Evolutionary conservation across 1,139 yeast species (phyloP).

Genomic region (Yamadazyma siamensis): DNA sequence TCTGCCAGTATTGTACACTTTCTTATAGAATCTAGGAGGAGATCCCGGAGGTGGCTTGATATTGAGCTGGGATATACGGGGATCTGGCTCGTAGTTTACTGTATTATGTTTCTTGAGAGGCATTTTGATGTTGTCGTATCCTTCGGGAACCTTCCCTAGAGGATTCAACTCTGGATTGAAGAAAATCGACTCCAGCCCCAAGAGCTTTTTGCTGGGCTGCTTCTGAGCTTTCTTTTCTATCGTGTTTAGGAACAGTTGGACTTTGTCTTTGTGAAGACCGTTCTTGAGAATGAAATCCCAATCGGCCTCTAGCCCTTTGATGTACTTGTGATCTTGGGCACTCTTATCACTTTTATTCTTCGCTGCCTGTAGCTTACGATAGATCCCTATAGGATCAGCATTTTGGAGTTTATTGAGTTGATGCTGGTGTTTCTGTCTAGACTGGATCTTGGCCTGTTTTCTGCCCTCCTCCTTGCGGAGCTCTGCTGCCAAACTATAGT

Average conservation of each 20-base stretch:
- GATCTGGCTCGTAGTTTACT: slow-evolving; percentile 24
- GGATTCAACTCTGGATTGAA: slow-evolving; percentile 49
- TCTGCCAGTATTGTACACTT: slow-evolving; percentile 29
- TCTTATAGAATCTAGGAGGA: slow-evolving; percentile 40
- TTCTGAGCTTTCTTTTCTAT: slow-evolving; percentile 16
- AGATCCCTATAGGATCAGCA: slow-evolving; percentile 34
- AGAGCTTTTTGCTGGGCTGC: slow-evolving; percentile 24
- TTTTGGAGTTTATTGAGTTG: slow-evolving; percentile 22
- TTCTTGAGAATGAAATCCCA: slow-evolving; percentile 40
- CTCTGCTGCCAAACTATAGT: slow-evolving; percentile 43
- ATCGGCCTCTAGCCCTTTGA: slow-evolving; percentile 30
- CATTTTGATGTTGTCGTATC: slow-evolving; percentile 20
- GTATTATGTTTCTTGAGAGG: slow-evolving; percentile 19
- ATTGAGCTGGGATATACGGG: slow-evolving; percentile 21
- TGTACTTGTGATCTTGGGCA: slow-evolving; percentile 17
- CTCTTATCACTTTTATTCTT: slow-evolving; percentile 13
- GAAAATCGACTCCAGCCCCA: slow-evolving; percentile 39
- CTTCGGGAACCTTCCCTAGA: slow-evolving; percentile 38
- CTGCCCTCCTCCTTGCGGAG: slow-evolving; percentile 36
- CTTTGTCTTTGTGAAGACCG: slow-evolving; percentile 29
- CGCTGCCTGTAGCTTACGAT: slow-evolving; percentile 23
- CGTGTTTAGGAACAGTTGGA: slow-evolving; percentile 20
- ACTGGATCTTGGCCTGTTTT: slow-evolving; percentile 35
- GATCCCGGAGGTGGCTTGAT: slow-evolving; percentile 35
- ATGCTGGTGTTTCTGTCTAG: slow-evolving; percentile 35